phyloP scores from a whole-genome alignment of 306 rosid genomes.

The Vigna angularis region DNA sequence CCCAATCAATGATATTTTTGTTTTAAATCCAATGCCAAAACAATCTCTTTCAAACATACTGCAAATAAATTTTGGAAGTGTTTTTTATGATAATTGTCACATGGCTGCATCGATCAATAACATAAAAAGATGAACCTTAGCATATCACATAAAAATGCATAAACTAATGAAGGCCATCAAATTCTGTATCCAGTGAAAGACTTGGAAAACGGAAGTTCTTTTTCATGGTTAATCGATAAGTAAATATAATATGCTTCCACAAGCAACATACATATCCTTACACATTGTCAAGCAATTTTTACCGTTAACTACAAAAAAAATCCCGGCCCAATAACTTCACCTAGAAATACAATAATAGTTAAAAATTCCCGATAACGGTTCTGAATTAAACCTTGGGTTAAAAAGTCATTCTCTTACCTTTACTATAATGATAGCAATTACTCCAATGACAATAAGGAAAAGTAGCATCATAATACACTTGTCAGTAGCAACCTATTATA shows the following conservation, averaged over 20 bases:
- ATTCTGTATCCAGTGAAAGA: conserved; percentile 4
- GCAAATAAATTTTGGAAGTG: background rate
- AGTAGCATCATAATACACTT: conserved; percentile 84
- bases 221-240: conserved; percentile 32
- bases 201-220: conserved; percentile 7
- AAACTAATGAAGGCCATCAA: background rate
- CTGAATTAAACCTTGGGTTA: conserved; percentile 50
- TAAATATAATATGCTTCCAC: conserved; percentile 7
- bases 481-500: conserved; percentile 86
- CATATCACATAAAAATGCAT: background rate
- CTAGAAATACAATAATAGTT: conserved; percentile 18
- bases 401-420: conserved; percentile 65
- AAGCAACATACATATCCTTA: background rate
- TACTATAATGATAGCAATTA: conserved; percentile 81
- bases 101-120: background rate
- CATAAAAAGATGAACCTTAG: background rate
- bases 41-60: background rate
- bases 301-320: conserved; percentile 27
- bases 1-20: background rate
- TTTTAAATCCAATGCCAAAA: background rate
- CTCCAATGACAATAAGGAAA: conserved; percentile 82
- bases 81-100: conserved; percentile 2
- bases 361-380: background rate
- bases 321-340: background rate
- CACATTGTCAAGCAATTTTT: conserved; percentile 20